phyloP scores from a whole-genome alignment of 2,329 filamentous ascomycete species.

The Myrmaecium sp. region DNA sequence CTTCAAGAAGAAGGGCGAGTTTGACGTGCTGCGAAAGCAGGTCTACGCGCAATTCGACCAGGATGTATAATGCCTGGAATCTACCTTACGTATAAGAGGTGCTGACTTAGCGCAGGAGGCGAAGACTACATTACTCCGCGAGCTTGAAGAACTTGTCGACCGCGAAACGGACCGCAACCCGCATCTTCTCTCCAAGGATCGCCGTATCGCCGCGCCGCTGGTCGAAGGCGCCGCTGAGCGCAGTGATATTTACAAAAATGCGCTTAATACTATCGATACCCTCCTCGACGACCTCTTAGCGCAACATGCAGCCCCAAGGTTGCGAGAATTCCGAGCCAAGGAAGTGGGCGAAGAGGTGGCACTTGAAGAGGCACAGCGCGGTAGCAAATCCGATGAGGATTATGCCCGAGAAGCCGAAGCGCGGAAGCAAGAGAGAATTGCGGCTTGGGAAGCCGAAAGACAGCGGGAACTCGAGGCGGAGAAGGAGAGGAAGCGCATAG shows the following conservation, averaged over 20 bases:
- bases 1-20: conserved; percentile 77
- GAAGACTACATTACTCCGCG: conserved; percentile 47
- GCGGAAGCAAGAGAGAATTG: conserved; percentile 43
- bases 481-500: conserved; percentile 39
- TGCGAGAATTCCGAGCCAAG: conserved; percentile 48
- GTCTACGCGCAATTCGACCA: conserved; percentile 59
- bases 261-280: conserved; percentile 47
- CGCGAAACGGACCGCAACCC: conserved; percentile 61
- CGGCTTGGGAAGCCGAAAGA: conserved; percentile 42
- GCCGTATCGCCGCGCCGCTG: conserved; percentile 55
- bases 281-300: conserved; percentile 48
- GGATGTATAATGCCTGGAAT: conserved; percentile 34
- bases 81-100: conserved; percentile 2
- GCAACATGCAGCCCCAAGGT: conserved; percentile 46
- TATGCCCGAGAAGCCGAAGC: conserved; percentile 51
- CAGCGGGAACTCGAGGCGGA: conserved; percentile 37
- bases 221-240: conserved; percentile 66
- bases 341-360: conserved; percentile 57
- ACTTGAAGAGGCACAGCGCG: conserved; percentile 44
- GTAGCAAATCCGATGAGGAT: conserved; percentile 56
- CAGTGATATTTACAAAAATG: conserved; percentile 57
- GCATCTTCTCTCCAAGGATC: conserved; percentile 54
- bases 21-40: conserved; percentile 60
- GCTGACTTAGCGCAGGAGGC: conserved; percentile 37
- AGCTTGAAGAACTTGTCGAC: conserved; percentile 53